A percentile compares a stretch with the other conserved stretches of the same genome.
phyloP scores from a whole-genome alignment of 192 early-diverging fungal species.

The Mortierella hygrophila region DNA sequence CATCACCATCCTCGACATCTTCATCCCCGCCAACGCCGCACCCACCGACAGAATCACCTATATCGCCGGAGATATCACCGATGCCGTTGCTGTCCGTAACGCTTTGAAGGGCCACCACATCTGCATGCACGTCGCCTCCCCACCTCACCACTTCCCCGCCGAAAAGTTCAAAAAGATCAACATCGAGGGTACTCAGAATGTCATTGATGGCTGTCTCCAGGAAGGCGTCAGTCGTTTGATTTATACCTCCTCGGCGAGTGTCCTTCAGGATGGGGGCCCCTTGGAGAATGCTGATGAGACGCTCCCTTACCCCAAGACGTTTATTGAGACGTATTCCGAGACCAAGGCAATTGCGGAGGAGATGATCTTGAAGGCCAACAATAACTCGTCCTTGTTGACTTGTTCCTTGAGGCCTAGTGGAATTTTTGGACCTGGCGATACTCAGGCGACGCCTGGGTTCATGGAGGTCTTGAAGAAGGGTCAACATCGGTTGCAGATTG shows the following conservation, averaged over 20 bases:
- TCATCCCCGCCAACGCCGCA: slow-evolving; percentile 58
- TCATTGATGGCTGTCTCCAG: slow-evolving; percentile 81
- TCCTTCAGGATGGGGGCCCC: slow-evolving; percentile 83
- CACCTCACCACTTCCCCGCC: slow-evolving; percentile 77
- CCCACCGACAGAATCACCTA: slow-evolving; percentile 61
- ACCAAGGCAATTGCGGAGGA: slow-evolving; percentile 85
- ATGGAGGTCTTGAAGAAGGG: slow-evolving; percentile 72
- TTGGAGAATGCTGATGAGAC: slow-evolving; percentile 88
- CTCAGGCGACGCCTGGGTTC: slow-evolving; percentile 76
- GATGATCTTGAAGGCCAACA: slow-evolving; percentile 82
- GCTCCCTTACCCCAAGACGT: slow-evolving; percentile 76
- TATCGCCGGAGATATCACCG: slow-evolving; percentile 62
- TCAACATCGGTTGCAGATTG: slow-evolving; percentile 83
- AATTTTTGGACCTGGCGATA: slow-evolving; percentile 92
- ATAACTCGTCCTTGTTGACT: slow-evolving; percentile 70
- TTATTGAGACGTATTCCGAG: slow-evolving; percentile 94
- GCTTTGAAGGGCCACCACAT: slow-evolving; percentile 77
- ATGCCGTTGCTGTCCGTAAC: slow-evolving; percentile 66
- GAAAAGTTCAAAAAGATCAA: slow-evolving; percentile 83
- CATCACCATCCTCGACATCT: slow-evolving; percentile 90
- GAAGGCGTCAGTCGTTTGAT: slow-evolving; percentile 79
- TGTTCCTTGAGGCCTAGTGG: slow-evolving; percentile 87
- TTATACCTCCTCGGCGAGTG: slow-evolving; percentile 90
- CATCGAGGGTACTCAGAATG: slow-evolving; percentile 87
- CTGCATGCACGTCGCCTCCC: slow-evolving; percentile 93